Evolutionary conservation across 1,139 yeast genomes (phyloP).

Genomic region (Zygosaccharomyces sapae): DNA sequence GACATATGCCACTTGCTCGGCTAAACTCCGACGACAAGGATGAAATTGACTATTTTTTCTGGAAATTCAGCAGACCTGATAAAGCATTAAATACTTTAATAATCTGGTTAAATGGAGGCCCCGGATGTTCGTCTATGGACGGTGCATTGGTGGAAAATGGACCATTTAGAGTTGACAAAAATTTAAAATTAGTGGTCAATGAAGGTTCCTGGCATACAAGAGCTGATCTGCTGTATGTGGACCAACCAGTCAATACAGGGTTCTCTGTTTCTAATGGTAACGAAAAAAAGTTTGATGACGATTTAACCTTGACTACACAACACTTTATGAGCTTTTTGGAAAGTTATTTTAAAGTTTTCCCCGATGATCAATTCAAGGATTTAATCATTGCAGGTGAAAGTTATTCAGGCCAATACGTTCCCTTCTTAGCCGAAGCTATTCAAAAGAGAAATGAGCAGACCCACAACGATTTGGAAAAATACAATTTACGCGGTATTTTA

Average conservation of each 20-base stretch:
- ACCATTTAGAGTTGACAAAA: slow-evolving; percentile 61
- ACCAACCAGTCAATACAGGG: slow-evolving; percentile 96
- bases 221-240: slow-evolving; percentile 78
- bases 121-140: slow-evolving; percentile 97
- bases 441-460: slow-evolving; percentile 44
- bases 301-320: slow-evolving; percentile 53
- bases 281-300: slow-evolving; percentile 46
- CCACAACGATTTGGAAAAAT: slow-evolving; percentile 23
- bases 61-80: slow-evolving; percentile 51
- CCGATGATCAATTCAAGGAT: slow-evolving; percentile 62
- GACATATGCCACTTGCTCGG: slow-evolving; percentile 47
- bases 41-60: slow-evolving; percentile 69
- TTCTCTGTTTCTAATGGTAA: slow-evolving; percentile 53
- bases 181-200: slow-evolving; percentile 47
- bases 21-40: slow-evolving; percentile 39
- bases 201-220: slow-evolving; percentile 81
- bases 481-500: slow-evolving; percentile 61
- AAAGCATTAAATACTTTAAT: slow-evolving; percentile 43
- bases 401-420: slow-evolving; percentile 95
- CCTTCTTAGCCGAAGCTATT: slow-evolving; percentile 71
- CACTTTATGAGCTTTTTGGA: slow-evolving; percentile 66
- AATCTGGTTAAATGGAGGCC: slow-evolving; percentile 95
- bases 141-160: slow-evolving; percentile 95
- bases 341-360: slow-evolving; percentile 66
- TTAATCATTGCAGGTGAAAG: slow-evolving; percentile 89